Evolutionary conservation across 2,329 filamentous ascomycete genomes (phyloP).

Genomic region (Pseudonectria buxi): DNA sequence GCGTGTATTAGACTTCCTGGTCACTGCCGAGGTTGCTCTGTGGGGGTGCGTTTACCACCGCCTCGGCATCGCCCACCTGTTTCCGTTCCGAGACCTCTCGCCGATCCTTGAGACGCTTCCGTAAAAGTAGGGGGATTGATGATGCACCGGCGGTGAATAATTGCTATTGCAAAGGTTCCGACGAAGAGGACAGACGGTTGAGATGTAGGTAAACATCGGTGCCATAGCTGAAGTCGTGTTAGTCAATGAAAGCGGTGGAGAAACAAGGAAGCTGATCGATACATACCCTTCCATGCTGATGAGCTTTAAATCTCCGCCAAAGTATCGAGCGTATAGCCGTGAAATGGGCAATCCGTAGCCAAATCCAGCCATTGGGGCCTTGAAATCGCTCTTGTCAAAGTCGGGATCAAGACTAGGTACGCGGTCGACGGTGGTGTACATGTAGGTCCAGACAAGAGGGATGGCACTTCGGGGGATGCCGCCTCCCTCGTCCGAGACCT

Average conservation of each 20-base stretch:
- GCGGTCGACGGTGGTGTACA: constrained; percentile 98
- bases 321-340: constrained; percentile 89
- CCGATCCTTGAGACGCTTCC: constrained; percentile 59
- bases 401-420: constrained; percentile 93
- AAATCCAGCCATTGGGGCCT: constrained; percentile 97
- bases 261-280: constrained; percentile 5
- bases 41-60: constrained; percentile 55
- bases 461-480: constrained; percentile 91
- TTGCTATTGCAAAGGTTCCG: constrained; percentile 93
- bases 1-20: constrained; percentile 23
- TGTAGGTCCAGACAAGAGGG: constrained; percentile 98
- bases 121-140: constrained; percentile 33
- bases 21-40: constrained; percentile 24
- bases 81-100: constrained; percentile 77
- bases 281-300: constrained; percentile 99
- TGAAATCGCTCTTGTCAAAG: constrained; percentile 98
- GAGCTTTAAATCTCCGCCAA: constrained; percentile 92
- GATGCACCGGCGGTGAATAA: constrained; percentile 45
- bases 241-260: constrained; percentile 7
- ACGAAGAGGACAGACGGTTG: constrained; percentile 90
- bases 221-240: constrained; percentile 63
- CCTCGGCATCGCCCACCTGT: constrained; percentile 84
- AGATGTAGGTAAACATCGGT: constrained; percentile 98
- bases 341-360: constrained; percentile 97
- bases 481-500: constrained; percentile 93